phyloP scores from a whole-genome alignment of 371 early-diverging fungal genomes.

The Apophysomyces trapeziformis region DNA sequence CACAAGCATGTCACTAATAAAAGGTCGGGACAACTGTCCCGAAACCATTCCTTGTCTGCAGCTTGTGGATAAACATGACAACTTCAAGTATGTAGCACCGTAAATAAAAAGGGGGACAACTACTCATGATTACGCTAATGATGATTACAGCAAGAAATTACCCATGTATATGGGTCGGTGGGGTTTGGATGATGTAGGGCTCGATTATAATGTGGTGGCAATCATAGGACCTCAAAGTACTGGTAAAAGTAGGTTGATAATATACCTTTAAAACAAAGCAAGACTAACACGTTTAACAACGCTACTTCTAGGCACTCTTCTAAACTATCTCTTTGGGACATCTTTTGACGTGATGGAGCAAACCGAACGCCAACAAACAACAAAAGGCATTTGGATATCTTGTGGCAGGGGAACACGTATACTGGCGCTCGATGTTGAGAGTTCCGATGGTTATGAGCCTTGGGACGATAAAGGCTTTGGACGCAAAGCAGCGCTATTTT shows the following conservation, averaged over 20 bases:
- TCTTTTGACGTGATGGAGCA: conserved; percentile 95
- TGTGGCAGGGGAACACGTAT: conserved; percentile 83
- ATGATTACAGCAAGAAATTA: conserved; percentile 58
- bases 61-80: conserved; percentile 81
- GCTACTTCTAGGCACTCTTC: conserved; percentile 78
- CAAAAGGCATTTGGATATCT: conserved; percentile 96
- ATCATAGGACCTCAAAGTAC: conserved; percentile 98
- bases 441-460: conserved; percentile 97
- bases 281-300: too few relatives aligned
- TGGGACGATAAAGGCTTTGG: conserved; percentile 99
- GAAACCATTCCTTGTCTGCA: conserved; percentile 69
- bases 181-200: conserved; percentile 85
- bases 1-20: neutral
- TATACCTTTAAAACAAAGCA: neutral
- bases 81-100: conserved; percentile 72
- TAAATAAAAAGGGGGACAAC: neutral
- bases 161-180: conserved; percentile 81
- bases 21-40: conserved; percentile 36
- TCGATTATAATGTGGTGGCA: conserved; percentile 96
- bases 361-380: conserved; percentile 85
- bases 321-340: conserved; percentile 94
- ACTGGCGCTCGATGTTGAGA: conserved; percentile 97
- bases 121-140: neutral
- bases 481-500: conserved; percentile 97
- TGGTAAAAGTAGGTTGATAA: conserved; percentile 83